phyloP scores from a whole-genome alignment of 1,284 basidiomycete species.

The Phlebopus sp. region DNA sequence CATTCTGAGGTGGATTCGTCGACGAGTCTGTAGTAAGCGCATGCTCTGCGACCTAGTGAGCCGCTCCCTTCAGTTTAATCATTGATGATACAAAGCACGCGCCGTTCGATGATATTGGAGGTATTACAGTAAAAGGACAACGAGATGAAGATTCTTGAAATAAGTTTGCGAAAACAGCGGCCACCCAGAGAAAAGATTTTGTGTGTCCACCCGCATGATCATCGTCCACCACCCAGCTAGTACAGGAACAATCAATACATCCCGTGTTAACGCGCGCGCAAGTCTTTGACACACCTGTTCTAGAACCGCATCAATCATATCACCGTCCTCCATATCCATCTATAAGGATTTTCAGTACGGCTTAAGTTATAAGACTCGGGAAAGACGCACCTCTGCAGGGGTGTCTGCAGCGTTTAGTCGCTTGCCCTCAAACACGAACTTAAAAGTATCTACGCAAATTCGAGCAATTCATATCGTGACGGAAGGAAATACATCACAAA shows the following conservation, averaged over 20 bases:
- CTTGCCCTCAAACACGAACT: constrained; percentile 52
- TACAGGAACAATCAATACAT: background rate
- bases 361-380: background rate
- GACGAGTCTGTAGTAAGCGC: no score
- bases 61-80: no score
- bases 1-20: no score
- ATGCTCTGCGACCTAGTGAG: no score
- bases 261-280: background rate
- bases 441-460: constrained; percentile 46
- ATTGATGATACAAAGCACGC: background rate
- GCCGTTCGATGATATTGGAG: background rate
- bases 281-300: constrained; percentile 22
- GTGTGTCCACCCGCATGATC: background rate
- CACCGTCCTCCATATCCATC: constrained; percentile 28
- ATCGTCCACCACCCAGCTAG: constrained; percentile 15
- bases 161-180: background rate
- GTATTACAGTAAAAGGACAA: constrained; percentile 4
- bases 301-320: constrained; percentile 27
- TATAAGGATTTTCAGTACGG: constrained; percentile 12
- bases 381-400: constrained; percentile 45
- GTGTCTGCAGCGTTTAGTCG: constrained; percentile 49
- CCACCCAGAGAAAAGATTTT: no score
- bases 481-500: no score
- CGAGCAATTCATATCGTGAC: background rate
- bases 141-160: background rate